Evolutionary conservation across 2,329 filamentous ascomycete species (phyloP), one percentile per base, ranked within the genome.

Genomic region (Penicillium sp.): DNA sequence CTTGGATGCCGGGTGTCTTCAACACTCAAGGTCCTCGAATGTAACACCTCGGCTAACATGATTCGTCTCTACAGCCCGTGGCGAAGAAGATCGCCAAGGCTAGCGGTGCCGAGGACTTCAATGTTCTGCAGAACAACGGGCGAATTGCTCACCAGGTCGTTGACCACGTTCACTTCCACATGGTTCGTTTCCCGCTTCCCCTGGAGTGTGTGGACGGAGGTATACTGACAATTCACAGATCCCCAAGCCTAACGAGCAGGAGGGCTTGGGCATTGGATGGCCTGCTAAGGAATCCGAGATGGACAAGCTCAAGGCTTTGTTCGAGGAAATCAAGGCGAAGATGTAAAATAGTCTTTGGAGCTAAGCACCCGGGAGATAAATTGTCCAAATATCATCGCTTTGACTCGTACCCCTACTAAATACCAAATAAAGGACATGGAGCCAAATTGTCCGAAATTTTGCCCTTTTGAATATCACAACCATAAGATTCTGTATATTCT

Each of bases 61-160:
- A 27, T 51, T 42, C 20, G n/a, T 44, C n/a, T 31, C 15, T 28
- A 28, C 49, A 86, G 78, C 86, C 88, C 38, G 83, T 95, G 13
- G 86, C 89, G 42, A 96, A 95, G 81, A 92, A 88, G 72, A 82
- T 98, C 42, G 90, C 87, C 42, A 72, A 77, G 18, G 92, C 90
- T 25, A 83, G 82, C 3, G 88, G 88, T 32, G 84, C 87, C 3
- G 75, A 78, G 44, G 81, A 97, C 71, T 98, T 89, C 78, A 98
- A 98, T 67, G 81, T 98, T 42, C 76, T 98, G 52, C 93, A 98
- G 76, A 98, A 98, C 75, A 98, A 98, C 66, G 93, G 93, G 45
- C 78, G 81, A 20, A 81, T 92, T 64, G 93, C 93, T 15, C 93
- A 98, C 72, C 93, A 97, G 75, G 78, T 87, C 56, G 92, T 98